Evolutionary conservation across 495 filamentous ascomycete genomes (phyloP), one percentile per base, ranked within the genome.

Genomic region (Sordaria brevicollis): DNA sequence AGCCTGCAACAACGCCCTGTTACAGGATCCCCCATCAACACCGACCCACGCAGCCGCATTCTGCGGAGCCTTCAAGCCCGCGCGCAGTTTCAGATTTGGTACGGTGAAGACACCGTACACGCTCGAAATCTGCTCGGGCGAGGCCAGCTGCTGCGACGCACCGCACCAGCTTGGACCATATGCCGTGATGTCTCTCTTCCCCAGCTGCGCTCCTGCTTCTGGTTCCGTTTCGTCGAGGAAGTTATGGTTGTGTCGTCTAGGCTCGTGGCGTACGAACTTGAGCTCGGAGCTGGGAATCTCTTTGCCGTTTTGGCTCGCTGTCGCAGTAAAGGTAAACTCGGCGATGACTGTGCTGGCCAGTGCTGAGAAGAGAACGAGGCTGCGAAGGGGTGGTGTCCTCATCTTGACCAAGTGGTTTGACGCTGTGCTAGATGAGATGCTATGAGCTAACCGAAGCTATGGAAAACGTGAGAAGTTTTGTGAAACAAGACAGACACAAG

Each of bases 111-210:
- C 76, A 1, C 69, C 70, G 19, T 74, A 74, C n/a, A 73, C 68
- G 68, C 68, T 77, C 65, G 43, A 31, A 67, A 75, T 66, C 15
- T 67, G 66, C 35, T 78, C 73, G 3, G 69, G n/a, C 31, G 62
- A 17, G 6, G 54, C 67, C 36, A 66, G 62, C 41, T 73, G 75
- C 65, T 77, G 72, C 35, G 75, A 72, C 6, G 76, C 76, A 21
- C 76, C 78, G 68, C 76, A 79, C 78, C 76, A 79, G 72, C 77
- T 76, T 9, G 71, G 69, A 43, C 75, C 75, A 67, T 74, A 75
- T 70, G 73, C 74, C 69, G 76, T 66, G 25, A 35, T n/a, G 62
- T 74, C 68, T 11, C 75, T 39, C 54, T 68, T 70, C 6, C 15
- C 38, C 19, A 62, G 49, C 25, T 17, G n/a, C n/a, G n/a, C 25